Base-by-base conservation (phyloP, 75 land plant species). In the Picea glauca region DNA sequence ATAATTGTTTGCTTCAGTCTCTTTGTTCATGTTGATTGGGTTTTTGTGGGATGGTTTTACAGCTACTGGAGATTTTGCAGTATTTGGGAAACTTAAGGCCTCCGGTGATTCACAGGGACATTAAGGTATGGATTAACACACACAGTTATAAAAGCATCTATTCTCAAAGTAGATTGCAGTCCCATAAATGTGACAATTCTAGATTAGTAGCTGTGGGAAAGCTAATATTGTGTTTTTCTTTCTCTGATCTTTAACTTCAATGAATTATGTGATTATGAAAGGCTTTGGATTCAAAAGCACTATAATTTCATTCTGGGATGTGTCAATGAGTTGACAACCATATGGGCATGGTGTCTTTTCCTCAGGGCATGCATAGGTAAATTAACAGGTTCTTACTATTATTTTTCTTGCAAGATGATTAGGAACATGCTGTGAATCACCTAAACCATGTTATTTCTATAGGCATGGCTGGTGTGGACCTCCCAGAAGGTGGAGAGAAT, bases 41-140 rank as follows among this genome's bases (percentile, higher is more conserved):
- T 59, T 1, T 13, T 58, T 21, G n/a, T 59, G 65, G 30, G 30
- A 77, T 62, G 33, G 23, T 81, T 14, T 38, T 62, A 72, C 82
- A 86, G 87, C 70, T 84, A 2, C 88, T 87, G 76, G 87, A 78
- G 8, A 78, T 87, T 60, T 67, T 87, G 83, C 70, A 78, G 58
- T 87, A 87, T 57, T 80, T 87, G 33, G 83, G 83, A 35, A 80
- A 78, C 60, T 65, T 87, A 59, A 87, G 87, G 65, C 88, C 88
- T 46, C 87, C 88, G 59, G 88, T 87, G 57, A 78, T 85, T 70
- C 88, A 87, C 78, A 80, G 88, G 78, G 88, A 87, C 61, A 86
- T 87, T 63, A 87, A 87, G 83, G 87, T 86, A 50, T 43, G 46
- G n/a, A 6, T 35, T 38, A 38, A 18, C 21, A 17, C 46, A 68